Evolutionary conservation across 495 filamentous ascomycete genomes (phyloP), one percentile per base, ranked within the genome.

Genomic region (Aspergillus kassunensis): DNA sequence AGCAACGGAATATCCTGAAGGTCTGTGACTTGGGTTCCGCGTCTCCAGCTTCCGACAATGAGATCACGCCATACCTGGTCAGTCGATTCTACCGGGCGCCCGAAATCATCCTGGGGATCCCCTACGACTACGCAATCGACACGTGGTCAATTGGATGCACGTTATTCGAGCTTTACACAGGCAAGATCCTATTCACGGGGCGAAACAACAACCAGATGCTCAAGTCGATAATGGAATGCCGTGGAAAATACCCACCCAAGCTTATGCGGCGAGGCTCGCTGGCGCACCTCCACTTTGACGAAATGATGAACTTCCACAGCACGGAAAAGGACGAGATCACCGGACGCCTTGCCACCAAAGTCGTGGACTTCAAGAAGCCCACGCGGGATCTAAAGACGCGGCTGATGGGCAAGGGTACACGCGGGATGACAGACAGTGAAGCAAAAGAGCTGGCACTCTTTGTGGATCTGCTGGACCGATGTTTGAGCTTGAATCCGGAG

Each of bases 181-280:
- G 95, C 52, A 96, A 96, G 69, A 97, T 98, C 53, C 77, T 98
- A 35, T 98, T 98, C 71, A 89, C 86, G 2, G 93, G 95, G 39
- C 84, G 87, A 49, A 91, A 88, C 72, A 98, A 98, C 75, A 97
- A 98, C 64, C 90, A 95, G 66, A 97, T 97, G 93, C 80, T 98
- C 12, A 85, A 87, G 49, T 85, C 88, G 12, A 93, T 98, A 59
- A 93, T 96, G 85, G 95, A 97, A 63, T 92, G 91, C 59, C 85
- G 95, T 34, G 93, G 95, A 67, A 95, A 91, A 67, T 86, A 96
- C 61, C 89, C 85, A 51, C 82, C 84, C 33, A 96, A 95, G 71
- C 73, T 96, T 43, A 83, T 96, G 45, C 88, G 87, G 39, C 86
- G 85, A 36, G 88, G 90, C 8, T 75, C 88, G 29, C 76, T 92